Conservation (phyloP, 306 rosid genomes). For the Acacia acuminata region DNA sequence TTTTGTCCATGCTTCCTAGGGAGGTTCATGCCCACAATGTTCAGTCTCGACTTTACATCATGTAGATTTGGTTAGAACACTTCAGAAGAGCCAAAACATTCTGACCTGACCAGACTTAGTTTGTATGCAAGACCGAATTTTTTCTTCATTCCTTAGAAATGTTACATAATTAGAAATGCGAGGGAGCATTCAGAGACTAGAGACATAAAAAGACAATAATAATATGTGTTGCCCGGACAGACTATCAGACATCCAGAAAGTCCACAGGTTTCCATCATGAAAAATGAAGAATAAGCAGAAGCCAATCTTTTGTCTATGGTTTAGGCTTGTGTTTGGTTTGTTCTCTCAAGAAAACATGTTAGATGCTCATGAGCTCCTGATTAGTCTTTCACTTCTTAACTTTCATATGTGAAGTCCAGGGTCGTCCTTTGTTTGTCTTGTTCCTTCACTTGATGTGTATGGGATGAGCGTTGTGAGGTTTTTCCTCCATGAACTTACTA, state of each 20-base stretch:
- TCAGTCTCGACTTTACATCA: constrained; percentile 1
- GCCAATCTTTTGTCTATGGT: not conserved
- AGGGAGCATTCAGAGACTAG: constrained; percentile 11
- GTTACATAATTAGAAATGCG: constrained; percentile 4
- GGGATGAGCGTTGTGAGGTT: not conserved
- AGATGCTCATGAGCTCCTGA: not conserved
- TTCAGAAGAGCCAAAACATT: constrained; percentile 10
- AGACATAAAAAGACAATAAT: not conserved
- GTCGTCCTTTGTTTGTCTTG: not conserved
- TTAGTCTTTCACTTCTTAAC: not conserved
- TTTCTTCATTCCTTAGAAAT: not conserved
- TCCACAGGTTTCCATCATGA: not conserved
- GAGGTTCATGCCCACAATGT: not conserved
- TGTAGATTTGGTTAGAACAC: constrained; percentile 15
- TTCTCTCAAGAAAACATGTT: not conserved
- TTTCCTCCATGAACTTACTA: not conserved
- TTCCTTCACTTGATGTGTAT: not conserved
- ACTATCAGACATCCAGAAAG: not conserved
- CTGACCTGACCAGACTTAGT: not conserved
- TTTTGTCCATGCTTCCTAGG: not conserved
- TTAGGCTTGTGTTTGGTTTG: not conserved
- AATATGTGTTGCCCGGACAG: not conserved
- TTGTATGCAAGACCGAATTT: not conserved
- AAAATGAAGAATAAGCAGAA: not conserved
- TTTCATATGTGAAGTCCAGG: not conserved